These are phyloP conservation scores for Citrus inodora DNA, from an alignment of 345 rosid species.

Conservation along the genomic window DNA sequence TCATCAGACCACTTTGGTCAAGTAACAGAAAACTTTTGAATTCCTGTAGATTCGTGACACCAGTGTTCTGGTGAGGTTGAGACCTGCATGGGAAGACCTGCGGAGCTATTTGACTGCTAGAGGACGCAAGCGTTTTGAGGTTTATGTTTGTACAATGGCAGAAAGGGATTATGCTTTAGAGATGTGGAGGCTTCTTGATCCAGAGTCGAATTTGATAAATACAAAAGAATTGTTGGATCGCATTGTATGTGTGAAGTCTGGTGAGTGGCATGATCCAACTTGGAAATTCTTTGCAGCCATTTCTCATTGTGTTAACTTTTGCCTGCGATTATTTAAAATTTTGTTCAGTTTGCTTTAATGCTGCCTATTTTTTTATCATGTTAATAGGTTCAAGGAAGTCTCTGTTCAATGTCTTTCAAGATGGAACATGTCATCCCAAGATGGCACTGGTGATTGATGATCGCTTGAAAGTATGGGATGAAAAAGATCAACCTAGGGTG, in stretches of 20 bases:
- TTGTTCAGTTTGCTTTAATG: neutral
- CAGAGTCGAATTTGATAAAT: constrained; percentile 85
- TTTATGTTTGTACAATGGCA: constrained; percentile 99
- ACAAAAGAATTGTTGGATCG: constrained; percentile 71
- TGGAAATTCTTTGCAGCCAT: constrained; percentile 10
- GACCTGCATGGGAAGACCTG: constrained; percentile 99
- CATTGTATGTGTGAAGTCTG: constrained; percentile 93
- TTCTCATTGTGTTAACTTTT: neutral
- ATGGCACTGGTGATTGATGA: constrained; percentile 98
- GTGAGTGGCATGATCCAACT: constrained; percentile 36
- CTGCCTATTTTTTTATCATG: neutral
- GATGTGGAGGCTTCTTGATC: constrained; percentile 99
- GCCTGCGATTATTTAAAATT: neutral
- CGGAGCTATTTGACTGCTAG: constrained; percentile 88
- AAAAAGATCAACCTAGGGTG: constrained; percentile 94
- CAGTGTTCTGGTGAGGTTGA: constrained; percentile 96
- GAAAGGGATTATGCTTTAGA: constrained; percentile 98
- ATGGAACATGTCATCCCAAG: constrained; percentile 91
- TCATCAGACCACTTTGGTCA: constrained; percentile 12
- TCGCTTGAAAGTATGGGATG: constrained; percentile 97
- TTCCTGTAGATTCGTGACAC: constrained; percentile 82
- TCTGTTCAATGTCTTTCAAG: constrained; percentile 80
- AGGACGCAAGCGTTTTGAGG: constrained; percentile 98
- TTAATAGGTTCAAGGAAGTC: constrained; percentile 74
- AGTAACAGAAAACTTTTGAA: neutral